phyloP scores from a whole-genome alignment of 139 green algal genomes.

The Chlorella sp. region DNA sequence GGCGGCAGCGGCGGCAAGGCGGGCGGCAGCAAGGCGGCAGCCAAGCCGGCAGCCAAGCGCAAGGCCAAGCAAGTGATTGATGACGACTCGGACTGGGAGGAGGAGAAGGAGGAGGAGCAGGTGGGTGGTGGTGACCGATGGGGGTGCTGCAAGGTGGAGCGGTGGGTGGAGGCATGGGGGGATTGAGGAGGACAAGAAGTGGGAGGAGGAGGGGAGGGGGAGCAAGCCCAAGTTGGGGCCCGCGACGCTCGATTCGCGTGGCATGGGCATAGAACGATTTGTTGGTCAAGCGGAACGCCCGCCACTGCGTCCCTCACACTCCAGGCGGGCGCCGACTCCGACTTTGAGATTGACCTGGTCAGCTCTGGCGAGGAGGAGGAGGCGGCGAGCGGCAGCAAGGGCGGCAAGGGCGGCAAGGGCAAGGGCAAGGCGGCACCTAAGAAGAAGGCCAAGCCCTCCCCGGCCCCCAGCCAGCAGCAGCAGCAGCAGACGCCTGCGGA shows the following conservation, averaged over 20 bases:
- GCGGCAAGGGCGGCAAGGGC: neutral
- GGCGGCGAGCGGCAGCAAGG: no score
- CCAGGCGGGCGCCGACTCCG: neutral
- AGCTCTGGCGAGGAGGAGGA: neutral
- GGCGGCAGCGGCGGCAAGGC: neutral
- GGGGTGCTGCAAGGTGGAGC: neutral
- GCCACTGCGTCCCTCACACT: no score
- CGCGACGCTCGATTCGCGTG: no score
- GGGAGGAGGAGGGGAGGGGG: neutral
- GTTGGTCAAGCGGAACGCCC: neutral
- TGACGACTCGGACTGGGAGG: neutral
- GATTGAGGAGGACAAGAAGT: neutral
- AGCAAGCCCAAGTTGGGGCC: no score
- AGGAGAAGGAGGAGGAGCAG: neutral
- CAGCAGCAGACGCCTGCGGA: neutral
- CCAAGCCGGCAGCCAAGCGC: neutral
- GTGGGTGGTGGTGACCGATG: neutral
- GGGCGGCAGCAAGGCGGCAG: neutral
- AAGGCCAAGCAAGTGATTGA: slow-evolving; percentile 1
- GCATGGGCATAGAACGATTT: no score
- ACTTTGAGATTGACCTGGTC: slow-evolving; percentile 24
- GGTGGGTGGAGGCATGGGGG: neutral
- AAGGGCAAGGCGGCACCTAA: neutral
- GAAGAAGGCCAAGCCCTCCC: neutral
- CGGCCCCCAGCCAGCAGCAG: neutral